phyloP scores from a whole-genome alignment of 306 rosid genomes.

The Sesbania bispinosa region DNA sequence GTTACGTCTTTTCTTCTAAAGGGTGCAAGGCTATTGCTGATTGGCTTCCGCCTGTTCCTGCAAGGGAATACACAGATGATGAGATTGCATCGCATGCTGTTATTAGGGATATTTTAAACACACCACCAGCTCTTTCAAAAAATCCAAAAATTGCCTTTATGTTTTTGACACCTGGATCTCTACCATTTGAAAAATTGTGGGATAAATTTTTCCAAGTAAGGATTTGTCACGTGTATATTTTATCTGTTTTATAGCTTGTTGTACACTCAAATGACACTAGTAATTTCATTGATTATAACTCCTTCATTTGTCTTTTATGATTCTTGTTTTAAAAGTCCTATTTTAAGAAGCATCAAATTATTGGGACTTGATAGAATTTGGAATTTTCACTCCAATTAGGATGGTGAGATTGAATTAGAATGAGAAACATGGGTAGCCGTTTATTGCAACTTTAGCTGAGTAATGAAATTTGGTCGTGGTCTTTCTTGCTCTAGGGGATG shows the following conservation, averaged over 20 bases:
- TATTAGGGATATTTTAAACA: constrained; percentile 67
- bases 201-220: constrained; percentile 89
- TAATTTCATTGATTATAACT: not conserved
- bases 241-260: not conserved
- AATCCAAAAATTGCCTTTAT: constrained; percentile 82
- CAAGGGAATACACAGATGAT: constrained; percentile 63
- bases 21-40: constrained; percentile 53
- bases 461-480: not conserved
- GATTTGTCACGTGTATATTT: constrained; percentile 17
- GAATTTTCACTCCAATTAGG: not conserved
- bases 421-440: not conserved
- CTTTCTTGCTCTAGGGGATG: not conserved
- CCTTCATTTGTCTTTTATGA: not conserved
- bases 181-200: constrained; percentile 95
- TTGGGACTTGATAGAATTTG: not conserved
- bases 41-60: constrained; percentile 85
- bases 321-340: not conserved
- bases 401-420: not conserved
- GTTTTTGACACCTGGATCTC: constrained; percentile 84
- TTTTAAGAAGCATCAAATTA: not conserved
- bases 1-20: constrained; percentile 63
- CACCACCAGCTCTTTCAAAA: constrained; percentile 39
- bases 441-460: constrained; percentile 7
- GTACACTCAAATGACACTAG: not conserved
- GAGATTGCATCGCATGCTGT: constrained; percentile 79